Base-by-base conservation (phyloP, 441 rosid species). In the Brassica hybrid region DNA sequence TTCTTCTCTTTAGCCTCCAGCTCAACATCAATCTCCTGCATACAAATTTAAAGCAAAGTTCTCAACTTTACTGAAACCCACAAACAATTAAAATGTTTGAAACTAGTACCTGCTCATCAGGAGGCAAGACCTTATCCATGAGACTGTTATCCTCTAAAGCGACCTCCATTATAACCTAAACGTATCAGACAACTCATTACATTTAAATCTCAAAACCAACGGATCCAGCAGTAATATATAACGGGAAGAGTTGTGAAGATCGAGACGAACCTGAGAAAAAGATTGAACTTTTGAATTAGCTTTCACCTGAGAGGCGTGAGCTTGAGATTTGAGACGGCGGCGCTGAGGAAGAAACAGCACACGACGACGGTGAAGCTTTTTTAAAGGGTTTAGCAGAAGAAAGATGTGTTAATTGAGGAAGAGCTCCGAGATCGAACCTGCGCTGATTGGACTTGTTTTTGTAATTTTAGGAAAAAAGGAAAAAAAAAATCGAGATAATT, bases 1-100 rank as follows among this genome's bases (percentile, higher is more conserved):
- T 89, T 93, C 84, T 87, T 88, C 13, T 84, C 85, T 57, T 84
- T 84, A n/a, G 77, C 69, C 65, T 92, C 94, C 71, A 87, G 78
- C 72, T 89, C 96, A 18, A 81, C 81, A 69, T 83, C 67, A 2
- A 80, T 83, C 78, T 85, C 90, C 90, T 87, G 86, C 74, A 84
- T 56, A 72, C 36, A 63, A n/a, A n/a, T n/a, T n/a, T n/a, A n/a
- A 19, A 27, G 36, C 12, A 74, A 60, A 70, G 59, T 8, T 30
- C 1, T 63, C 54, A 32, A 23, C 52, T 75, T 23, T 19, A 1
- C 57, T 63, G n/a, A 50, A 38, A 30, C 66, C 60, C 67, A 74
- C 23, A 57, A 67, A 59, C 1, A 3, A 17, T 36, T 16, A 7
- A 36, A 50, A 27, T 14, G 1, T 21, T 25, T 13, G 52, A 43